Base-by-base conservation (phyloP, 2,329 filamentous ascomycete genomes). In the Exophiala sp. region DNA sequence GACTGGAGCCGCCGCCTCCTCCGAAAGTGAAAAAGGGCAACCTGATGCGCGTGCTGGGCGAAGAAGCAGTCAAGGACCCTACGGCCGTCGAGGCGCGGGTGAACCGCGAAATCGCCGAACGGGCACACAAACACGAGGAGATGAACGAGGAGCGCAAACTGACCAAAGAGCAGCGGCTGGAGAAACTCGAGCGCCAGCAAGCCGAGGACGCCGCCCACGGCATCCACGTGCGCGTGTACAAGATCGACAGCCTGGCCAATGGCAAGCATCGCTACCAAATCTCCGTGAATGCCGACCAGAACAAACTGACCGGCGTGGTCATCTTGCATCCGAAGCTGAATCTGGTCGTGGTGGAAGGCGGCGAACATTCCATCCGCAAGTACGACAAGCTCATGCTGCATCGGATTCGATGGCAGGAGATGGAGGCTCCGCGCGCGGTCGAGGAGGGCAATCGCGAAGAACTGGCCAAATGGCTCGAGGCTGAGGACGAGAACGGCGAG, bases 21-120 rank as follows among this genome's bases (percentile, higher is more conserved):
- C 91, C 93, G 9, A 98, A 97, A 70, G 88, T 98, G 60, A 97
- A 96, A 72, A 94, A 94, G 69, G 87, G 85, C 50, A 98, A 98
- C 67, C 79, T 98, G 65, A 98, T 98, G 93, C 85, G 90, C 50
- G 93, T 98, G 23, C 77, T 96, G 48, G 93, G 93, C 56, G 88
- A 96, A 65, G 85, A 88, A 68, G 84, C 84, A 14, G 91, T 98
- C 59, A 94, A 95, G 65, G 93, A 98, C 69, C 93, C 93, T 5
- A 98, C 94, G 0, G 93, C 93, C 2, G 93, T 98, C 39, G 93
- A 98, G 70, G 88, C 89, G 43, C 83, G 88, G 19, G 93, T 98
- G 44, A 95, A 94, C 67, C 79, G 84, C 46, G 89, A 98, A 68
- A 96, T 98, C 58, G 85, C 85, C 22, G 89, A 94, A 56, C 86